Evolutionary conservation across 176 grass and related monocot genomes (phyloP).

Genomic region (Phoenix roebelenii): DNA sequence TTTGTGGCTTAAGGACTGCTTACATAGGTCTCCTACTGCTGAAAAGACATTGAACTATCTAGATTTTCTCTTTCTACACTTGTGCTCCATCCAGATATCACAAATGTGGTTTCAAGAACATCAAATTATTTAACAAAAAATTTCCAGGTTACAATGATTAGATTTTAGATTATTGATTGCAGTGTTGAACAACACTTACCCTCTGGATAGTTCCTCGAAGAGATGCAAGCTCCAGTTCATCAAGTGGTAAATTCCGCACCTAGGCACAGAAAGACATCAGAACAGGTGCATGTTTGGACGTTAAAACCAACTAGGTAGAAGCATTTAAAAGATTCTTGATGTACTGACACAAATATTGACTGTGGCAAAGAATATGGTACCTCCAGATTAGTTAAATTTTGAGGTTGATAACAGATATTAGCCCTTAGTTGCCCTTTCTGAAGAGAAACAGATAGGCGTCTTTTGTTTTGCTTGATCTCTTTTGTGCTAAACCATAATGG

Average conservation of each 20-base stretch:
- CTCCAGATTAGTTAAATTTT: slow-evolving; percentile 78
- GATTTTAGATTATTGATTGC: too few species aligned
- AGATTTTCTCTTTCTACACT: too few species aligned
- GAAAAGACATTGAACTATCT: too few species aligned
- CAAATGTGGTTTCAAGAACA: too few species aligned
- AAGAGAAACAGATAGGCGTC: slow-evolving; percentile 65
- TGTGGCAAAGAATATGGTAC: slow-evolving; percentile 36
- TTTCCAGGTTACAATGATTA: too few species aligned
- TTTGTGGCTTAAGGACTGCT: too few species aligned
- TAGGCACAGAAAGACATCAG: slow-evolving; percentile 35
- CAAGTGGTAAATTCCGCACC: slow-evolving; percentile 93
- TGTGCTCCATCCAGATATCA: too few species aligned
- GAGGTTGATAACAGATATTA: slow-evolving; percentile 83
- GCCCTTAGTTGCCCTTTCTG: slow-evolving; percentile 94
- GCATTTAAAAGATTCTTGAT: too few species aligned
- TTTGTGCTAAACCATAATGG: slow-evolving; percentile 62
- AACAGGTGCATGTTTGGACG: neutral
- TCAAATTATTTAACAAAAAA: too few species aligned
- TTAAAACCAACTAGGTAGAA: slow-evolving; percentile 4
- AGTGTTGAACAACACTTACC: slow-evolving; percentile 24
- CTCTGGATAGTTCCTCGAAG: slow-evolving; percentile 92
- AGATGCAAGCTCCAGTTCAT: slow-evolving; percentile 94
- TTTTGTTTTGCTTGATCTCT: slow-evolving; percentile 46
- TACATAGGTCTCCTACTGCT: too few species aligned
- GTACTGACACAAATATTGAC: neutral